These are phyloP conservation scores for rapeseed (Brassica napus) DNA, from an alignment of 345 rosid genomes.

Conservation along the genomic window Da-Ae NC_063446.1:13760501-13761000, in stretches of 20 bases:
- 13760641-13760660: constrained; percentile 3
- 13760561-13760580: not conserved
- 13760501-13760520: constrained; percentile 7
- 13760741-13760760: no score
- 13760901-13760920: not conserved
- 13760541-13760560: not conserved
- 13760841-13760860: no score
- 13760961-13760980: constrained; percentile 1
- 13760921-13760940: not conserved
- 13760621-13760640: constrained; percentile 4
- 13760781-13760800: no score
- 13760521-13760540: not conserved
- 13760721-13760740: no score
- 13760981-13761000: not conserved
- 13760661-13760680: not conserved
- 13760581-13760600: not conserved
- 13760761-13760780: no score
- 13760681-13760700: no score
- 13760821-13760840: no score
- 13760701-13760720: no score
- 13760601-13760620: constrained; percentile 9
- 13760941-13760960: constrained; percentile 18
- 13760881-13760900: not conserved
- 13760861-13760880: no score
- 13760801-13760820: no score